Base-by-base conservation (phyloP, 163 green algal species). In the Prototheca cutis region DNA sequence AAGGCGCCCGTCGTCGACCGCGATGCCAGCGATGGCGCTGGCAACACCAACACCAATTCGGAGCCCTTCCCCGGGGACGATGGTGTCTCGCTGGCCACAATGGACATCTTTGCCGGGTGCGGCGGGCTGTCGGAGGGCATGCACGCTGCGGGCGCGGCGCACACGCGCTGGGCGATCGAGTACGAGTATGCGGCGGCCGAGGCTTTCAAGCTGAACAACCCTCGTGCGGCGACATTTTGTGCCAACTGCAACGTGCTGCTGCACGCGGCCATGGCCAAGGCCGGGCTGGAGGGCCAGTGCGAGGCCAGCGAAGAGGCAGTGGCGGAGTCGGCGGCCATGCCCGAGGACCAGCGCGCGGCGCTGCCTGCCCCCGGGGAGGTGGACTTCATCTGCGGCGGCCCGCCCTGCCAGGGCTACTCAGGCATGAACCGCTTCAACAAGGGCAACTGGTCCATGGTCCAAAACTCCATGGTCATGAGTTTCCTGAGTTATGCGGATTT, bases 341-440 rank as follows among this genome's bases (percentile, higher is more conserved):
- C 68, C 4, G 59, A 60, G 0, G 72, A 77, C 18, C 52, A 74
- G 28, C 29, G 71, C 23, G 79, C 55, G 3, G 61, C 56, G 27
- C 77, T 97, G 66, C 90, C 90, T 1, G 8, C 55, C 47, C 90
- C 90, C 4, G 90, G 90, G 0, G 60, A 94, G 66, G 90, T 97
- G n/a, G 90, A 95, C 40, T 95, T 97, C 75, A 91, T 97, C 61
- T 94, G 88, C 70, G 89, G 90, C 32, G 90, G 90, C 1, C 90
- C 90, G 0, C 90, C 90, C 54, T 97, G 90, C 84, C 85, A 93
- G 82, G 90, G 90, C 58, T 97, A 97, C 81, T 91, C 78, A 5
- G 90, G 90, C 65, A 97, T 97, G 90, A 97, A 97, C 73, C 81
- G 90, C 40, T 97, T 97, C 82, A 97, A 97, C 82, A 91, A 93